These are phyloP conservation scores for Monosporascus sp. DNA, from an alignment of 2,329 filamentous ascomycete genomes.

Conservation along the genomic window DNA sequence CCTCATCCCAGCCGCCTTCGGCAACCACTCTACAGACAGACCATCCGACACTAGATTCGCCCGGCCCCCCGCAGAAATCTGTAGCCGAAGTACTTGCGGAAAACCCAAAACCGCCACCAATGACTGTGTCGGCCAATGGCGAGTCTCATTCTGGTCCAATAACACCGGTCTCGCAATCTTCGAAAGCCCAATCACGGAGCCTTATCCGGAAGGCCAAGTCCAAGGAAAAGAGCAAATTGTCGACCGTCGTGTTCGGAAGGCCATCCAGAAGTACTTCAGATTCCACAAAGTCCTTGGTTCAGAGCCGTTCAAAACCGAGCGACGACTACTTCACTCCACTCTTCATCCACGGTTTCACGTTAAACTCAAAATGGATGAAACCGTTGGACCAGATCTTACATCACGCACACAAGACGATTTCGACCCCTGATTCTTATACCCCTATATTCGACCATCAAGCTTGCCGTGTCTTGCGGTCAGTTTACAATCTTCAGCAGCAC, in stretches of 20 bases:
- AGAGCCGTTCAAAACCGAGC: slow-evolving; percentile 34
- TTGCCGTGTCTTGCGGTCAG: slow-evolving; percentile 75
- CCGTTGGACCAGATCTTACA: slow-evolving; percentile 67
- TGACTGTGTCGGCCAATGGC: slow-evolving; percentile 6
- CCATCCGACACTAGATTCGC: slow-evolving; percentile 19
- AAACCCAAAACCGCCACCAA: slow-evolving; percentile 6
- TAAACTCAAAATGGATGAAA: slow-evolving; percentile 54
- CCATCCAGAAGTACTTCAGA: slow-evolving; percentile 47
- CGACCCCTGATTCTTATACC: slow-evolving; percentile 77
- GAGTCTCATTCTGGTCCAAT: slow-evolving; percentile 19
- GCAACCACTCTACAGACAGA: slow-evolving; percentile 1
- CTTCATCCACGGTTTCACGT: slow-evolving; percentile 54
- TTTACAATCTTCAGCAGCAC: slow-evolving; percentile 85
- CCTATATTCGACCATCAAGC: slow-evolving; percentile 83
- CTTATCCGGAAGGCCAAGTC: slow-evolving; percentile 46
- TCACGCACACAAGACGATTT: slow-evolving; percentile 83
- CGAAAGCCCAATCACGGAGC: slow-evolving; percentile 21
- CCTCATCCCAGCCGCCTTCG: background rate
- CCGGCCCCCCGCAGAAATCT: slow-evolving; percentile 26
- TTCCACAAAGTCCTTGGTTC: slow-evolving; percentile 33
- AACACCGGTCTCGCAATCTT: slow-evolving; percentile 25
- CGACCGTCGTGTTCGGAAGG: slow-evolving; percentile 75
- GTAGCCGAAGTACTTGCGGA: slow-evolving; percentile 26
- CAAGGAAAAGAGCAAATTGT: slow-evolving; percentile 60
- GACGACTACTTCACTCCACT: slow-evolving; percentile 62